Evolutionary conservation across 2,329 filamentous ascomycete species (phyloP), one percentile per base, ranked within the genome.

Genomic region (Penicillium sp.): DNA sequence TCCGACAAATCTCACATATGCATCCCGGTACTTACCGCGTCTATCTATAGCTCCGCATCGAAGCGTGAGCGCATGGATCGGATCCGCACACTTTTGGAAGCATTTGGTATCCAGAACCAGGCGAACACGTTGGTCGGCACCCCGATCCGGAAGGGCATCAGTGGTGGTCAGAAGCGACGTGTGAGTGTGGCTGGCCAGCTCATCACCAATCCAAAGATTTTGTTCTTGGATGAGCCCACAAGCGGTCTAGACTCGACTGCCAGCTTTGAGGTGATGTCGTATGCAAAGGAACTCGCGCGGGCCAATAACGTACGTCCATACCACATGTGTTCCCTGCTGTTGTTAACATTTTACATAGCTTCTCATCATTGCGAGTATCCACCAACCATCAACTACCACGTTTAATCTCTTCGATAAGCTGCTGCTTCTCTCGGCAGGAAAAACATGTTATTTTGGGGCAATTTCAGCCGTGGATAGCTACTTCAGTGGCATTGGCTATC

Each of bases 201-300:
- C 35, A 89, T 95, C 65, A 93, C 90, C 1, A 86, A 82, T 54
- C 90, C 91, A 0, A 89, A 87, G 71, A 85, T 95, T 8, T 72
- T 96, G 25, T 94, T 96, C 67, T 75, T 95, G 32, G 89, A 94
- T 67, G 90, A 94, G 72, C 90, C 90, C 1, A 96, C 90, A 0
- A 91, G 87, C 60, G 91, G 91, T 9, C 77, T 95, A 10, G 91
- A 96, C 70, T 92, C 89, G 8, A 86, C 85, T 0, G 86, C 87
- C 0, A 89, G 87, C 55, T 86, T 79, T 60, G 89, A 95, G 70
- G 88, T 95, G 23, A 85, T 93, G 52, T 86, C 79, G 3, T 91
- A 89, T 68, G 81, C 93, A 46, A 85, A 82, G 65, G 76, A 79
- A 10, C 80, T 91, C 31, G 89, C 86, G 0, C 82, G 80, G 66